Percentiles rank a stretch among this genome's conserved stretches.
phyloP scores from a whole-genome alignment of 2,329 filamentous ascomycete species.

The Calonectria honghensis region DNA sequence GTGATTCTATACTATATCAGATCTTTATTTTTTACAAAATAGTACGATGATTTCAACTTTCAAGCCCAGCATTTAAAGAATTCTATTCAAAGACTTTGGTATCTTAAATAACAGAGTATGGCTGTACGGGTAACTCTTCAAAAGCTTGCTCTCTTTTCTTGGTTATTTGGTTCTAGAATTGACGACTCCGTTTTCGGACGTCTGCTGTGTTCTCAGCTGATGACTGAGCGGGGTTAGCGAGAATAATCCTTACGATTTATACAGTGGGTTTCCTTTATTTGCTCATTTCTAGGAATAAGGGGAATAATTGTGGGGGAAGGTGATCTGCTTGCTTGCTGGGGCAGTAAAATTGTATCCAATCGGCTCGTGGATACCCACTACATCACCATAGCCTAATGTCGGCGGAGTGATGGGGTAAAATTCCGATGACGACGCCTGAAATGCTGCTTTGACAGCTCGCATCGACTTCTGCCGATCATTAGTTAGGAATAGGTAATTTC shows the following conservation, averaged over 20 bases:
- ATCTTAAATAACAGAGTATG: not conserved
- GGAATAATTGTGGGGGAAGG: not conserved
- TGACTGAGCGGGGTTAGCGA: not conserved
- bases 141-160: not conserved
- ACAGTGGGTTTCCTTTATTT: not conserved
- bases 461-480: not conserved
- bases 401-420: not conserved
- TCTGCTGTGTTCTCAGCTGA: not conserved
- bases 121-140: not conserved
- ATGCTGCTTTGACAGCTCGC: not conserved
- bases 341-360: not conserved
- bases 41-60: not conserved
- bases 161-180: not conserved
- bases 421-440: not conserved
- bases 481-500: not conserved
- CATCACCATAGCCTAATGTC: not conserved
- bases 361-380: conserved; percentile 1
- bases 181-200: not conserved
- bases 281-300: not conserved
- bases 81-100: not conserved
- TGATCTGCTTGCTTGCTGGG: not conserved
- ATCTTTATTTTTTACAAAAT: not conserved
- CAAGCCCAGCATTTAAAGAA: not conserved
- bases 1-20: not conserved
- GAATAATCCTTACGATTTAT: not conserved